These are phyloP conservation scores for Bertia moriformis DNA, from an alignment of 2,329 filamentous ascomycete genomes.

Conservation along the genomic window DNA sequence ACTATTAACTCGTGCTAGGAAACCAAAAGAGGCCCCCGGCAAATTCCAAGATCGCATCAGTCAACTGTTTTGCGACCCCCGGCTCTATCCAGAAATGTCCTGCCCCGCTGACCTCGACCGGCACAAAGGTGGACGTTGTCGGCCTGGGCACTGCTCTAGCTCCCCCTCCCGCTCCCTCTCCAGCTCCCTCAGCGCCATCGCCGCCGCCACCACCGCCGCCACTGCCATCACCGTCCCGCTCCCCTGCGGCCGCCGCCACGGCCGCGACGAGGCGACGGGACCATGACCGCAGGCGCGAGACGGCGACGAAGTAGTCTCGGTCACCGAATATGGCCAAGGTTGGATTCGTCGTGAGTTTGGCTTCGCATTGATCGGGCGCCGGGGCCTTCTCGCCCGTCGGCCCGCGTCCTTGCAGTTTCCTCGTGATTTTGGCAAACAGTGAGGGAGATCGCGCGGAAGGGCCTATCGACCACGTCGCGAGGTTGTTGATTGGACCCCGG, in stretches of 20 bases:
- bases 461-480: slow-evolving; percentile 52
- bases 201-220: not conserved
- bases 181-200: not conserved
- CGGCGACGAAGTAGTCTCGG: slow-evolving; percentile 58
- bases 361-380: too few relatives aligned
- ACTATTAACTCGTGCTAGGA: too few relatives aligned
- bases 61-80: too few relatives aligned
- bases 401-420: not conserved
- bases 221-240: slow-evolving; percentile 3
- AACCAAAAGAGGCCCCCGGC: too few relatives aligned
- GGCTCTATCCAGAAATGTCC: slow-evolving; percentile 33
- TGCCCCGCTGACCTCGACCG: slow-evolving; percentile 27
- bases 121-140: slow-evolving; percentile 14
- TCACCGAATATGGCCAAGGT: slow-evolving; percentile 64
- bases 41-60: too few relatives aligned
- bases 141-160: not conserved
- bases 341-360: slow-evolving; percentile 39
- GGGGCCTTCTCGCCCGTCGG: slow-evolving; percentile 8
- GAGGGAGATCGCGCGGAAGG: slow-evolving; percentile 25
- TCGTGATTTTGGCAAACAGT: slow-evolving; percentile 7
- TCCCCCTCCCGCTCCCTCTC: slow-evolving; percentile 2
- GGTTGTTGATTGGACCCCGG: slow-evolving; percentile 38
- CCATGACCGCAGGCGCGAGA: slow-evolving; percentile 55
- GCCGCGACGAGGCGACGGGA: slow-evolving; percentile 28
- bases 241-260: too few relatives aligned